phyloP scores from a whole-genome alignment of 2,329 filamentous ascomycete species.

The Nothophaeocryptopus gaeumannii region DNA sequence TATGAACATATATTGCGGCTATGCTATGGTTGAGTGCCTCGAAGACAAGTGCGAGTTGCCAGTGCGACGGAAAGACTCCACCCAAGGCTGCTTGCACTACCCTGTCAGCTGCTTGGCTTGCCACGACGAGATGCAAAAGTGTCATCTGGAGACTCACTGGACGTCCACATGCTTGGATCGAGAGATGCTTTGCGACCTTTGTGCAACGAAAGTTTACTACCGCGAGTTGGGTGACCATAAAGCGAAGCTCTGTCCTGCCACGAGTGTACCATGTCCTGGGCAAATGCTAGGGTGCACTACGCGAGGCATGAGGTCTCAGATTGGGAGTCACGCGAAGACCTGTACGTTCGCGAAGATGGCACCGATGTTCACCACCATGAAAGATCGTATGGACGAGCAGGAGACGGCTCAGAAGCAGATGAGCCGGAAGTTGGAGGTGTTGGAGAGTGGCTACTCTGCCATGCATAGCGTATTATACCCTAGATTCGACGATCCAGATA shows the following conservation, averaged over 20 bases:
- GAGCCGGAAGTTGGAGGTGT: constrained; percentile 43
- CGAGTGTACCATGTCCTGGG: constrained; percentile 44
- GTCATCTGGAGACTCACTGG: constrained; percentile 49
- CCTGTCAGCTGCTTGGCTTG: constrained; percentile 54
- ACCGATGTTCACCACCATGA: constrained; percentile 44
- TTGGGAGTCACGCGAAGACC: constrained; percentile 40
- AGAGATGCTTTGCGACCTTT: constrained; percentile 43
- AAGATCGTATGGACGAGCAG: constrained; percentile 43
- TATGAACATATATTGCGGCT: constrained; percentile 59
- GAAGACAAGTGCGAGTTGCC: constrained; percentile 49
- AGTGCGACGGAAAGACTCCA: constrained; percentile 55
- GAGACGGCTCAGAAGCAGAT: constrained; percentile 44
- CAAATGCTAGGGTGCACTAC: constrained; percentile 44
- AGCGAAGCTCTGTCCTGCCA: constrained; percentile 42
- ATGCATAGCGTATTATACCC: constrained; percentile 43
- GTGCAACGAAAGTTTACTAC: constrained; percentile 41
- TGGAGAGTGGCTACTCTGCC: constrained; percentile 44
- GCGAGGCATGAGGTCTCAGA: constrained; percentile 38
- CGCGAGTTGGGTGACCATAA: constrained; percentile 43
- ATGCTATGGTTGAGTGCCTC: constrained; percentile 54
- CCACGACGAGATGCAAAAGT: constrained; percentile 52
- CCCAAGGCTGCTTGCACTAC: constrained; percentile 54
- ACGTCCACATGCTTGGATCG: constrained; percentile 50
- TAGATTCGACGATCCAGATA: constrained; percentile 17
- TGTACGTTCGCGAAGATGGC: constrained; percentile 49